These are phyloP conservation scores for Neonectria magnoliae DNA, from an alignment of 2,329 filamentous ascomycete genomes.

Conservation along the genomic window DNA sequence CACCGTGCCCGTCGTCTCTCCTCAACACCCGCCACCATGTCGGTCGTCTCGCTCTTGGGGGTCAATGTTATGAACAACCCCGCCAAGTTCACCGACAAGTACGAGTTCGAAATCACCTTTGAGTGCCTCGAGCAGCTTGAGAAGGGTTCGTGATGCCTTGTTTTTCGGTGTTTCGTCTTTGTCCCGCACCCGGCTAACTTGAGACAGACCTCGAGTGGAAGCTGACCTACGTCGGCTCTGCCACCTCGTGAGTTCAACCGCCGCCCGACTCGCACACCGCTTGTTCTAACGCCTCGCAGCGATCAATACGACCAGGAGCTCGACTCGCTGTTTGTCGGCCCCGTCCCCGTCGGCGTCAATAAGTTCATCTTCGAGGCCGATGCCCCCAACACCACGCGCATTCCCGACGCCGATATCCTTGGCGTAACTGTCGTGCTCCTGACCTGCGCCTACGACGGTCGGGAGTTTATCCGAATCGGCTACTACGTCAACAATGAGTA, in stretches of 20 bases:
- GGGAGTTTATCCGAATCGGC: constrained; percentile 96
- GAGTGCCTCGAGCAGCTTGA: constrained; percentile 95
- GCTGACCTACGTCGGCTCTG: constrained; percentile 97
- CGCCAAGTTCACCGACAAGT: constrained; percentile 89
- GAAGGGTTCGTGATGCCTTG: constrained; percentile 71
- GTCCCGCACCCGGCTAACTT: constrained; percentile 30
- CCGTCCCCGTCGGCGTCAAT: constrained; percentile 97
- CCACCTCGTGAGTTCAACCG: constrained; percentile 80
- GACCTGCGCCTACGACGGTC: constrained; percentile 94
- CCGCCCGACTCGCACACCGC: constrained; percentile 28
- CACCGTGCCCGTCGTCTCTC: constrained; percentile 1
- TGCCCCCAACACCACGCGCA: constrained; percentile 87
- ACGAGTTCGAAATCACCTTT: constrained; percentile 98
- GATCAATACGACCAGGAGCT: constrained; percentile 99
- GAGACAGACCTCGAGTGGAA: constrained; percentile 95
- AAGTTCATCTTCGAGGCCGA: constrained; percentile 99
- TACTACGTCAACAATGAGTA: constrained; percentile 99
- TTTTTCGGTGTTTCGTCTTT: not conserved
- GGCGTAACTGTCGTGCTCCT: constrained; percentile 97
- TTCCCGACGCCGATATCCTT: constrained; percentile 93
- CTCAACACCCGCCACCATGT: constrained; percentile 68
- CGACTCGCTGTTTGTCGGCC: constrained; percentile 93
- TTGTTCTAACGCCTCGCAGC: constrained; percentile 56
- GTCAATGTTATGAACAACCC: constrained; percentile 98
- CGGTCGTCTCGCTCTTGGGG: constrained; percentile 93